Percentiles rank a stretch among this genome's conserved stretches.
phyloP scores from a whole-genome alignment of 495 filamentous ascomycete species.

The Penicillium robsamsonii region DNA sequence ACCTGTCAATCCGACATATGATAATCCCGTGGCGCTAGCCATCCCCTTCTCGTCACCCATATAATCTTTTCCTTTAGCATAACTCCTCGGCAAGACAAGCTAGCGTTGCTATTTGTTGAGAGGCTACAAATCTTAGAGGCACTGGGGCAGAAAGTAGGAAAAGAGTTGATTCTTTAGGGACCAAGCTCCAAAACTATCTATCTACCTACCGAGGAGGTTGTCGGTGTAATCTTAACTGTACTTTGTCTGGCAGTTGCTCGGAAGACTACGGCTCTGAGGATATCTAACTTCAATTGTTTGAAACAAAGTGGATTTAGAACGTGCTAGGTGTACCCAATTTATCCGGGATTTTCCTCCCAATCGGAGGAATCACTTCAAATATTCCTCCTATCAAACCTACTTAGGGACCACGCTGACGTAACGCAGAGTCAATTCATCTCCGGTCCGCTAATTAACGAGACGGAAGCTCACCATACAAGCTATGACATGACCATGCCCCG shows the following conservation, averaged over 20 bases:
- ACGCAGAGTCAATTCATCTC: conserved; percentile 14
- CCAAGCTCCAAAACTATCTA: too few species aligned
- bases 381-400: conserved; percentile 38
- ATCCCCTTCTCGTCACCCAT: too few species aligned
- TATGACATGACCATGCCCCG: conserved; percentile 1
- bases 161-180: too few species aligned
- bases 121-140: too few species aligned
- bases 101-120: too few species aligned
- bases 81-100: too few species aligned
- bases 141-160: too few species aligned
- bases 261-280: not conserved
- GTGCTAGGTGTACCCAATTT: conserved; percentile 2
- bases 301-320: not conserved
- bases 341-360: conserved; percentile 37
- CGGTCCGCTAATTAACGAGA: conserved; percentile 8
- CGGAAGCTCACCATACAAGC: not conserved
- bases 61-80: too few species aligned
- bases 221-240: not conserved
- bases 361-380: conserved; percentile 28
- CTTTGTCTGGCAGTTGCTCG: not conserved
- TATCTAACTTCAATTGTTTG: not conserved
- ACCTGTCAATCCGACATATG: too few species aligned
- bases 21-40: too few species aligned
- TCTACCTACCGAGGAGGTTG: too few species aligned
- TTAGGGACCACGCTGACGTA: conserved; percentile 4